Percentiles rank a stretch among this genome's conserved stretches.
These are phyloP conservation scores for Micractinium conductrix DNA, from an alignment of 139 green algal genomes.

Conservation along the genomic window DNA sequence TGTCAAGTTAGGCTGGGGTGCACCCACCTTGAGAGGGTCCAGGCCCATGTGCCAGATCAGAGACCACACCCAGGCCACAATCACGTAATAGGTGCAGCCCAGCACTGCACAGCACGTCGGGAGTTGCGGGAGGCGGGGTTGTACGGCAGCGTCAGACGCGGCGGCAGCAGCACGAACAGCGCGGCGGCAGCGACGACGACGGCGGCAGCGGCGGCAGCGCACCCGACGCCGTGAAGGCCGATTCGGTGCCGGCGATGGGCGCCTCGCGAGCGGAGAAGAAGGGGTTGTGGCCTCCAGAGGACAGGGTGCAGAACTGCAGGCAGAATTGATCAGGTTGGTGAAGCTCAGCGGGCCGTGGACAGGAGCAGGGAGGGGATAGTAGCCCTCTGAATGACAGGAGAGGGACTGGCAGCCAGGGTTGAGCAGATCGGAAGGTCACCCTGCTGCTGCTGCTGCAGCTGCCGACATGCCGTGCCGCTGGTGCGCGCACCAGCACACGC, in stretches of 20 bases:
- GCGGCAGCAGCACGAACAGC: too few species aligned
- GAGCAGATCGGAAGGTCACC: too few species aligned
- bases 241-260: conserved; percentile 68
- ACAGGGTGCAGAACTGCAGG: conserved; percentile 60
- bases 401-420: too few species aligned
- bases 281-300: conserved; percentile 42
- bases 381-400: not conserved
- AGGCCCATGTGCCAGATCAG: conserved; percentile 80
- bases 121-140: too few species aligned
- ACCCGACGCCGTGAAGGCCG: conserved; percentile 57
- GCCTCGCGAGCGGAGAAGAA: conserved; percentile 61
- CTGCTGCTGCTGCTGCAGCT: too few species aligned
- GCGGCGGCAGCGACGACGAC: too few species aligned
- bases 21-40: conserved; percentile 40
- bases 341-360: not conserved
- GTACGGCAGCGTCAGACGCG: too few species aligned
- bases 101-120: conserved; percentile 51
- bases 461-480: too few species aligned
- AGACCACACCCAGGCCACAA: conserved; percentile 85
- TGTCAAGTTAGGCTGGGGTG: too few species aligned
- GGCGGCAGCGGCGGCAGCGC: not conserved
- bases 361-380: not conserved
- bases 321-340: too few species aligned
- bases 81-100: conserved; percentile 78
- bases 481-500: too few species aligned